Evolutionary conservation across 1,284 basidiomycete genomes (phyloP), one percentile per base, ranked within the genome.

Genomic region (Malassezia dermatis): DNA sequence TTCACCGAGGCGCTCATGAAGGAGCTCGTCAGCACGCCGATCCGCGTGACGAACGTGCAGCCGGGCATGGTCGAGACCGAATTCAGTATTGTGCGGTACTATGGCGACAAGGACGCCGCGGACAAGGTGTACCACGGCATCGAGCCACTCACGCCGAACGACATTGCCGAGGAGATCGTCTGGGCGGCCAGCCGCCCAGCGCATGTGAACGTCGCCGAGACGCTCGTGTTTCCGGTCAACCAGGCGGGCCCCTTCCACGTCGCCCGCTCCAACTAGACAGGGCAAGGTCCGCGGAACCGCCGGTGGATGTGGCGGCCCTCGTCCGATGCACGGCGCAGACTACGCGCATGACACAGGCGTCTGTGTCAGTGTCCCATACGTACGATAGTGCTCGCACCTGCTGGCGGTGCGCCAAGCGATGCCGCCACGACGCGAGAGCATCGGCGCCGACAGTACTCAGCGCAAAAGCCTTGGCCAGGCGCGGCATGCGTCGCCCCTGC

Each of bases 81-180:
- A 15, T 69, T 67, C 45, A 62, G 61, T 26, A 51, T 69, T 6
- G 66, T 64, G 4, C 58, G 71, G 4, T 71, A 57, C 59, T 53
- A 63, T 12, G 65, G 62, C 37, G 62, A 67, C 46, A 51, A 65
- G 59, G 15, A 34, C 3, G 56, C 62, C 1, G 66, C 66, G 4
- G 66, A 62, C 39, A 61, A 70, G 52, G 71, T 71, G 23, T 74
- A 74, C 54, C 54, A 63, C 41, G 71, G 71, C 11, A 55, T 74
- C 8, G 60, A 67, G 45, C 67, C 71, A 12, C 53, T 74, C 40
- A 66, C 58, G 10, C 58, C 51, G 31, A 62, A 75, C 2, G 73
- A 75, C 49, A 69, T 73, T 35, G 93, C 93, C 1, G 91, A 98
- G 76, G 89, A 98, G 76, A 93, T 99, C 67, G 89, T 95, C 11